A percentile compares a stretch with the other conserved stretches of the same genome.
Conservation (phyloP, 1,284 basidiomycete genomes). For the Leccinum huronense region DNA sequence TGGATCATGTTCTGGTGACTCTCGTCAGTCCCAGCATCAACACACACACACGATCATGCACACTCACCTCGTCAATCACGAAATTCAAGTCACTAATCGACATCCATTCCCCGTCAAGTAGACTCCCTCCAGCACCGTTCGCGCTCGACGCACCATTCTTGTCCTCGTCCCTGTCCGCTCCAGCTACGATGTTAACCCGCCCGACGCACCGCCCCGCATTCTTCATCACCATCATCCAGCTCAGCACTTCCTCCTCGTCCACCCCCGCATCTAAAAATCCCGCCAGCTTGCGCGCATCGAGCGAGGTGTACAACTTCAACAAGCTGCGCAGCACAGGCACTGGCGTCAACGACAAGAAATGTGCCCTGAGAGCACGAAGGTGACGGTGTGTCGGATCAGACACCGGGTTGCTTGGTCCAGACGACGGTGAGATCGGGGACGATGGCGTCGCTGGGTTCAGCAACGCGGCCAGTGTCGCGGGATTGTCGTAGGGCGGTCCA, state of each 20-base stretch:
- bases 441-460: slow-evolving; percentile 41
- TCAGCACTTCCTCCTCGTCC: slow-evolving; percentile 91
- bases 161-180: no score
- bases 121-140: no score
- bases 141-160: no score
- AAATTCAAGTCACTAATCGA: slow-evolving; percentile 95
- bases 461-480: slow-evolving; percentile 58
- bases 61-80: slow-evolving; percentile 83
- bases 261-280: slow-evolving; percentile 74
- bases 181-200: slow-evolving; percentile 36
- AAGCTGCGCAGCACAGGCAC: slow-evolving; percentile 89
- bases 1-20: slow-evolving; percentile 79
- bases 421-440: slow-evolving; percentile 27
- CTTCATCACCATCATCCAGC: slow-evolving; percentile 98
- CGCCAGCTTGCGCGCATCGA: slow-evolving; percentile 90
- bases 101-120: no score
- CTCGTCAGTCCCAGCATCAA: slow-evolving; percentile 8
- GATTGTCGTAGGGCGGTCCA: slow-evolving; percentile 90
- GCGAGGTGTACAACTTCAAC: slow-evolving; percentile 92
- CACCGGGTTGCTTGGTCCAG: slow-evolving; percentile 18
- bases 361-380: slow-evolving; percentile 46
- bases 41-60: neutral
- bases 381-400: slow-evolving; percentile 85
- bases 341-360: slow-evolving; percentile 81
- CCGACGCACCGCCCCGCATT: slow-evolving; percentile 76